phyloP scores from a whole-genome alignment of 441 rosid genomes.

The Kokia cookei region DNA sequence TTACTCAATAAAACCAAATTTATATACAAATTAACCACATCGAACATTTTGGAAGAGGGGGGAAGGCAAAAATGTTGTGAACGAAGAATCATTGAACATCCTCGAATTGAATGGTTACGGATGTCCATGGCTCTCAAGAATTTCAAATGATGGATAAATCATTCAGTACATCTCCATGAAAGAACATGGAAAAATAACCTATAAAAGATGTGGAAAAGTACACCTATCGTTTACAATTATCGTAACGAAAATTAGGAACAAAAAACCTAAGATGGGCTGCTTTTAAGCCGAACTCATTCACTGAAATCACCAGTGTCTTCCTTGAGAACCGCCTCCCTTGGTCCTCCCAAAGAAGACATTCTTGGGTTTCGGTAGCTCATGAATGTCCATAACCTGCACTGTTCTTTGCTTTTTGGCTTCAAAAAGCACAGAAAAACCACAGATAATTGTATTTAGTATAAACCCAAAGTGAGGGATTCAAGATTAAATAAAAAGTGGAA shows the following conservation, averaged over 20 bases:
- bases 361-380: conserved; percentile 92
- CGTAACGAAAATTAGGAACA: neutral
- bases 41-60: neutral
- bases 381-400: conserved; percentile 97
- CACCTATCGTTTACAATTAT: neutral
- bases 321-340: conserved; percentile 78
- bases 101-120: neutral
- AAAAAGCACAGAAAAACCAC: conserved; percentile 16
- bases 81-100: neutral
- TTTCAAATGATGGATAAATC: neutral
- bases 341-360: conserved; percentile 72
- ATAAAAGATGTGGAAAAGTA: neutral
- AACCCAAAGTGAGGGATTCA: neutral
- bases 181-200: neutral
- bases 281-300: conserved; percentile 12
- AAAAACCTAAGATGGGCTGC: neutral
- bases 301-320: conserved; percentile 67
- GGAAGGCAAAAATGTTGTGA: neutral
- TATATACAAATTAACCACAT: neutral
- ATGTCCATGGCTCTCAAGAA: neutral
- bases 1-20: neutral
- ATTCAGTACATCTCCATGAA: neutral
- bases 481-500: neutral
- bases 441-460: conserved; percentile 9
- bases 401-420: conserved; percentile 98